A percentile compares a stretch with the other conserved stretches of the same genome.
Conservation (phyloP, 306 rosid genomes). For the Glycine soja region DNA sequence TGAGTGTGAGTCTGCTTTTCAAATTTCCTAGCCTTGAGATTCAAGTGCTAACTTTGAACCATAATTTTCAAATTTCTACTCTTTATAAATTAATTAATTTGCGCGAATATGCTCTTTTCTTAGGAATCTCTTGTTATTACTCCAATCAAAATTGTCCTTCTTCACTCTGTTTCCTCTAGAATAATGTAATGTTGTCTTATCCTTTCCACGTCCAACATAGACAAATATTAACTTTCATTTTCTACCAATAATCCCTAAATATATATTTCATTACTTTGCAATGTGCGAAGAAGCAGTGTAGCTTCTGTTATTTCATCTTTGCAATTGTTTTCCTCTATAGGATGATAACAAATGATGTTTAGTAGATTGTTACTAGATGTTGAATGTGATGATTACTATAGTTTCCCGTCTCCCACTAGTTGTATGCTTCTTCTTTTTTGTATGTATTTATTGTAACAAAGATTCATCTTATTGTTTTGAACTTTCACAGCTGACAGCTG, state of each 20-base stretch:
- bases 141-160: not conserved
- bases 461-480: not conserved
- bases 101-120: not conserved
- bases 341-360: not conserved
- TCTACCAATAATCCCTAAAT: not conserved
- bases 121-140: not conserved
- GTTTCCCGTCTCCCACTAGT: not conserved
- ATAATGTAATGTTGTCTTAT: not conserved
- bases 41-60: not conserved
- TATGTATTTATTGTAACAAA: slow-evolving; percentile 4
- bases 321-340: not conserved
- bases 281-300: not conserved
- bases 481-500: slow-evolving; percentile 40
- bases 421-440: not conserved
- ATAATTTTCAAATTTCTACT: not conserved
- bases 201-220: not conserved
- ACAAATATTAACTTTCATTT: not conserved
- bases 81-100: not conserved
- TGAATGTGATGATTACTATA: not conserved
- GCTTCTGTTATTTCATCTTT: not conserved
- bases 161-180: not conserved
- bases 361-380: no score
- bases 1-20: not conserved
- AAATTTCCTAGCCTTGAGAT: not conserved
- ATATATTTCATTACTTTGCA: not conserved